Conservation (phyloP, 768 basidiomycete species). For the Lentinula detonsa region DNA sequence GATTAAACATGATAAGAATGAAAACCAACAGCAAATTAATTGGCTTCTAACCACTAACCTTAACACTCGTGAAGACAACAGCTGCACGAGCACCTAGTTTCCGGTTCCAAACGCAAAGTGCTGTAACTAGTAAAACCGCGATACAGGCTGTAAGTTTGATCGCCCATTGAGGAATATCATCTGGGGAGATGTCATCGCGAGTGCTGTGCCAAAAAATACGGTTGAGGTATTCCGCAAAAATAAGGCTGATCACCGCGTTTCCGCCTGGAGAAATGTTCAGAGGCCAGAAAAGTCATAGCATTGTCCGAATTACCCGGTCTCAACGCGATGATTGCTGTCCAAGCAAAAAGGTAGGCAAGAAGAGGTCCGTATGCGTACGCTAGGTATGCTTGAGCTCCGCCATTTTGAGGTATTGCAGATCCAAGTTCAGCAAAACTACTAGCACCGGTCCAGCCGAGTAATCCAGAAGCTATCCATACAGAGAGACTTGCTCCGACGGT, state of each 20-base stretch:
- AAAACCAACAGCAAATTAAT: slow-evolving; percentile 6
- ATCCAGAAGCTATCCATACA: slow-evolving; percentile 80
- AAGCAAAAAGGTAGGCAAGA: slow-evolving; percentile 87
- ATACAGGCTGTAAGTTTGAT: slow-evolving; percentile 80
- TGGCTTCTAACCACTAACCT: slow-evolving; percentile 39
- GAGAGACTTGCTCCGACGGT: slow-evolving; percentile 85
- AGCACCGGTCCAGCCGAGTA: slow-evolving; percentile 93
- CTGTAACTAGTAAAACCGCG: slow-evolving; percentile 66
- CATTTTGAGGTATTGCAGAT: slow-evolving; percentile 76
- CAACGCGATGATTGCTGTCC: slow-evolving; percentile 87
- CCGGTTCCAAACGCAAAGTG: slow-evolving; percentile 73
- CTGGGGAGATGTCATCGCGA: slow-evolving; percentile 64
- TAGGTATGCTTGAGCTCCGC: slow-evolving; percentile 75
- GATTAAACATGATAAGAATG: background rate
- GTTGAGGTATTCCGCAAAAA: slow-evolving; percentile 90
- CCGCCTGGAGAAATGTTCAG: slow-evolving; percentile 35
- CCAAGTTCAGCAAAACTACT: slow-evolving; percentile 93
- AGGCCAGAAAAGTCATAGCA: background rate
- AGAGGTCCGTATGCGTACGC: slow-evolving; percentile 85
- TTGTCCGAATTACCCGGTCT: slow-evolving; percentile 58
- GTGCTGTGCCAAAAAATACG: slow-evolving; percentile 78
- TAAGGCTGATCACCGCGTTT: slow-evolving; percentile 83
- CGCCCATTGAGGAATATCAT: slow-evolving; percentile 83
- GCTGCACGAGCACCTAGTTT: slow-evolving; percentile 77
- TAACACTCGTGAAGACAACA: slow-evolving; percentile 83